Evolutionary conservation across 306 rosid genomes (phyloP), one percentile per base, ranked within the genome.

Genomic region (Lablab purpureus): DNA sequence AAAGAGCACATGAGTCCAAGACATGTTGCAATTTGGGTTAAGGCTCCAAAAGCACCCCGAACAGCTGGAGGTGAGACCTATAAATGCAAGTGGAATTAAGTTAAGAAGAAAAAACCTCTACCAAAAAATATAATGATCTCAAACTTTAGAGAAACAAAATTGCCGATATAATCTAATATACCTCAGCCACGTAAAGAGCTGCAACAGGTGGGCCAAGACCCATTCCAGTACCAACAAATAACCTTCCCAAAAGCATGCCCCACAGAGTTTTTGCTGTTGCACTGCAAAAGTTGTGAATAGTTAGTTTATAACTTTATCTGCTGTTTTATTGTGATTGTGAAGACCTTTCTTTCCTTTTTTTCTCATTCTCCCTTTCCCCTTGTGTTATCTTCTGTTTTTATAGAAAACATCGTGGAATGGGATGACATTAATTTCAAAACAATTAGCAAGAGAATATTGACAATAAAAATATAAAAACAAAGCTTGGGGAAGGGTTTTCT

Each of bases 161-260:
- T 49, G 43, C 65, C 30, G 67, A 60, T 41, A 75, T 54, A 27
- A 45, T 70, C 40, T 62, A 11, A 10, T 52, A 76, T 84, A 91
- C 97, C 94, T 93, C 97, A 54, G 97, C 84, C 43, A 93, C 96
- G 79, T 93, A 93, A 76, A 93, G 92, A 87, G 96, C 90, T 64
- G 87, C 94, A 76, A 93, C 89, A 68, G 93, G 88, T 68, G 97
- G 97, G 18, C 97, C 97, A 64, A 93, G 87, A 77, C 97, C 97
- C 86, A 93, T 88, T 81, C 97, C 96, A 6, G 86, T 89, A 78
- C 97, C 96, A 59, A 89, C 97, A 81, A 89, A 91, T 82, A 93
- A 82, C 84, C 96, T 87, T 83, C 97, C 97, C 13, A 93, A 69
- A 82, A 93, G 91, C 97, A 93, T 93, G 75, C 91, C 96, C 97